Percentiles rank a stretch among this genome's conserved stretches.
These are phyloP conservation scores for Lagenaria siceraria DNA, from an alignment of 306 rosid genomes.

Conservation along the genomic window DNA sequence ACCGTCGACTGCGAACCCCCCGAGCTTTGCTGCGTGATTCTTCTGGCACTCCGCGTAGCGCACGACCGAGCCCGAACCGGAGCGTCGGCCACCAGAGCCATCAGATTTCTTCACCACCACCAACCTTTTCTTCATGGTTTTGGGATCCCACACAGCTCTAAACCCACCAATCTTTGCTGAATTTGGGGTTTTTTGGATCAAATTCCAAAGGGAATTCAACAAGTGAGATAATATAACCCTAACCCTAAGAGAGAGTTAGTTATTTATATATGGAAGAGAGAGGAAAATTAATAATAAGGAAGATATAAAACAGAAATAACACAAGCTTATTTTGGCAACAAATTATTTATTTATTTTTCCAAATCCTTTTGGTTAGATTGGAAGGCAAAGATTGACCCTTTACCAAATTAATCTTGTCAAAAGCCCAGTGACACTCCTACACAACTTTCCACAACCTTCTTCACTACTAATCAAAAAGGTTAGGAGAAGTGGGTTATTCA, in stretches of 20 bases:
- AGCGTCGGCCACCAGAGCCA: slow-evolving; percentile 15
- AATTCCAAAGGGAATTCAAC: not conserved
- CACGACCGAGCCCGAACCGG: slow-evolving; percentile 1
- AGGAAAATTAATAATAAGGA: not conserved
- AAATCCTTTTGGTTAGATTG: not conserved
- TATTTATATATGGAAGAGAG: not conserved
- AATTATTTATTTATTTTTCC: too few relatives aligned
- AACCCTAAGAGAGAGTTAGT: slow-evolving; percentile 7
- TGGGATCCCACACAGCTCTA: not conserved
- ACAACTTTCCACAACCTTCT: too few relatives aligned
- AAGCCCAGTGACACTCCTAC: slow-evolving; percentile 7
- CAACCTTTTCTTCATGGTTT: slow-evolving; percentile 57
- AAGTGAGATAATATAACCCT: slow-evolving; percentile 1
- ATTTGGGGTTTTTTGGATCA: slow-evolving; percentile 2
- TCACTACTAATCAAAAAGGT: not conserved
- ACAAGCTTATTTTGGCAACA: slow-evolving; percentile 6
- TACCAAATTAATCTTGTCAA: slow-evolving; percentile 18
- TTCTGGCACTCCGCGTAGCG: slow-evolving; percentile 78
- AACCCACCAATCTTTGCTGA: slow-evolving; percentile 4
- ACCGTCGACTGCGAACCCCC: slow-evolving; percentile 85
- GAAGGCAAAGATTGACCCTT: slow-evolving; percentile 8
- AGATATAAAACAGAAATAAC: not conserved
- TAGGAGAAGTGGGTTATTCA: slow-evolving; percentile 8
- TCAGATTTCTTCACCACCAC: slow-evolving; percentile 46
- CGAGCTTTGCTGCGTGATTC: slow-evolving; percentile 80